These are phyloP conservation scores for Jamesozyma rosinii DNA, from an alignment of 805 yeast genomes.

Conservation along the genomic window DNA sequence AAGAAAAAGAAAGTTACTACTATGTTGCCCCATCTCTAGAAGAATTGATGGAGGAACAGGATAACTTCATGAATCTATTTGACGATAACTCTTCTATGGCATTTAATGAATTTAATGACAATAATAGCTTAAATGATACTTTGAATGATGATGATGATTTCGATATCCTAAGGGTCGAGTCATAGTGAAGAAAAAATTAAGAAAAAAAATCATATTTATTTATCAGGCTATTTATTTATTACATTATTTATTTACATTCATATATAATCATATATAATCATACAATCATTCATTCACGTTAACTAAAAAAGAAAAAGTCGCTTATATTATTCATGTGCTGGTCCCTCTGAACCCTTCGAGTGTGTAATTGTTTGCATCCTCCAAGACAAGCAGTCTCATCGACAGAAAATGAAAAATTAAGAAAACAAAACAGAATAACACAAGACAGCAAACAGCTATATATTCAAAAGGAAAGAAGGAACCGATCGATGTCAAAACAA, in stretches of 20 bases:
- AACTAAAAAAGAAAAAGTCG: too few relatives aligned
- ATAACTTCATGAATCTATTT: conserved; percentile 6
- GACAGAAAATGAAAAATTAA: neutral
- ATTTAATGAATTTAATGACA: conserved; percentile 2
- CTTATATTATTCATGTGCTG: too few relatives aligned
- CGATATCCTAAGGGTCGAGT: conserved; percentile 2
- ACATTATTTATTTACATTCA: neutral
- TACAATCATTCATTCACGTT: too few relatives aligned
- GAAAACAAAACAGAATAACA: too few relatives aligned
- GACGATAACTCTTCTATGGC: conserved; percentile 1
- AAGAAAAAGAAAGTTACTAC: neutral
- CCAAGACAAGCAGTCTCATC: too few relatives aligned
- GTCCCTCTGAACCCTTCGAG: too few relatives aligned
- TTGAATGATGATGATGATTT: conserved; percentile 1
- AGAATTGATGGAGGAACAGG: conserved; percentile 29
- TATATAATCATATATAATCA: neutral
- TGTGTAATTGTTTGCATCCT: too few relatives aligned
- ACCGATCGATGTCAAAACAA: neutral
- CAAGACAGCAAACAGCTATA: too few relatives aligned
- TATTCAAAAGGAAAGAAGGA: neutral
- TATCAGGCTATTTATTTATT: neutral
- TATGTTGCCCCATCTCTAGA: conserved; percentile 28
- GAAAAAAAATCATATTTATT: neutral
- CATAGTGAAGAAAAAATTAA: neutral
- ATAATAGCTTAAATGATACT: neutral